Evolutionary conservation across 2,329 filamentous ascomycete species (phyloP).

Genomic region (Pseudogymnoascus sp.): DNA sequence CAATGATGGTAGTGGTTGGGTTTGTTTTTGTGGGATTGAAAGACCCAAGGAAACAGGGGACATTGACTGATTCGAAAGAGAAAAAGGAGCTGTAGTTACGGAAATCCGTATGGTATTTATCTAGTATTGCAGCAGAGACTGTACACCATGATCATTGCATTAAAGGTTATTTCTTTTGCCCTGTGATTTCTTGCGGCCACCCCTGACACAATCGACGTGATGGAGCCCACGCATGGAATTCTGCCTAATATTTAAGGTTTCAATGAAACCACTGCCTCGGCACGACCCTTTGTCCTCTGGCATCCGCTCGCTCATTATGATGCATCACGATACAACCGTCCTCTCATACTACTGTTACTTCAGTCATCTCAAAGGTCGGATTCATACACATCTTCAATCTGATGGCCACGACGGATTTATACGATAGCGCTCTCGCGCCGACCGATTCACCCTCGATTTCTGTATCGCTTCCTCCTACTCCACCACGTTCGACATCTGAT

Average conservation of each 20-base stretch:
- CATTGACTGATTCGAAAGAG: not conserved
- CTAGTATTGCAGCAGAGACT: not conserved
- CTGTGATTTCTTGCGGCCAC: not conserved
- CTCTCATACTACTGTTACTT: not conserved
- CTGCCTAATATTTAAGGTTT: not conserved
- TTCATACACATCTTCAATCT: not conserved
- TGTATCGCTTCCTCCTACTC: constrained; percentile 7
- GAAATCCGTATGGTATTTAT: not conserved
- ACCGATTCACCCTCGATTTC: not conserved
- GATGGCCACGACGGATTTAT: constrained; percentile 1
- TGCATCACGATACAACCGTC: not conserved
- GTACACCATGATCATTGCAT: not conserved
- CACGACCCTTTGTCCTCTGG: not conserved
- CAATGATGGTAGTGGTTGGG: constrained; percentile 66
- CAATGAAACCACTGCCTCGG: not conserved
- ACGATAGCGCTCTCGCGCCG: constrained; percentile 9
- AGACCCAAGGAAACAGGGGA: constrained; percentile 21
- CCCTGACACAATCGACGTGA: not conserved
- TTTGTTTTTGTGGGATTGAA: constrained; percentile 66
- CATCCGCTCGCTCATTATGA: not conserved
- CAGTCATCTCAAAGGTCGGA: not conserved
- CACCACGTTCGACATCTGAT: constrained; percentile 8
- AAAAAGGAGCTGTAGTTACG: not conserved
- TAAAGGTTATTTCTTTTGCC: not conserved
- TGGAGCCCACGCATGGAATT: not conserved